phyloP scores from a whole-genome alignment of 139 green algal genomes.

The Chlorella ohadii region DNA sequence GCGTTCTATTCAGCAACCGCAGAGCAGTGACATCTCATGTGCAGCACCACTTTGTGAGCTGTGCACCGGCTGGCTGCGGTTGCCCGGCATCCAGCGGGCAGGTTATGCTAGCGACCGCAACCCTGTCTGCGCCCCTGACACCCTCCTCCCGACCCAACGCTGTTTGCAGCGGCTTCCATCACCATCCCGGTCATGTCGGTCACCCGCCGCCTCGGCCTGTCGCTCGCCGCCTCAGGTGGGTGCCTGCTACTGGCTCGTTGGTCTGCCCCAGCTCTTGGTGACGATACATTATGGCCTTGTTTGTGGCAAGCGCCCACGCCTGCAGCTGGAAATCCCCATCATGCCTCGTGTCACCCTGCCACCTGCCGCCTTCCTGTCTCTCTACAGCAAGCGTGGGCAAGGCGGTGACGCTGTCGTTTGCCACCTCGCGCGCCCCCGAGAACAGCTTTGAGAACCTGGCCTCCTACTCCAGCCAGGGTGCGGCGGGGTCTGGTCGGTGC shows the following conservation, averaged over 20 bases:
- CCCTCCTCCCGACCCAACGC: no score
- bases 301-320: no score
- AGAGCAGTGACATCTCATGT: no score
- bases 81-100: no score
- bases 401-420: conserved; percentile 34
- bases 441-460: conserved; percentile 41
- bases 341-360: background rate
- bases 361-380: background rate
- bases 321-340: no score
- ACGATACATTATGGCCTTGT: no score
- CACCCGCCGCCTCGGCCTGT: conserved; percentile 45
- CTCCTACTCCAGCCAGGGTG: conserved; percentile 50
- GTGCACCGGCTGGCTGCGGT: no score
- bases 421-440: background rate
- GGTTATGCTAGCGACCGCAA: no score
- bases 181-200: conserved; percentile 55
- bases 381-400: conserved; percentile 7
- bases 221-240: conserved; percentile 28
- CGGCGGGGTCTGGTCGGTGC: conserved; percentile 54
- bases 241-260: background rate
- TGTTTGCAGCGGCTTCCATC: conserved; percentile 16
- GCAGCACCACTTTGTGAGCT: no score
- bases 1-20: background rate
- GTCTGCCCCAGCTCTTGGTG: no score
- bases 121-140: no score